Base-by-base conservation (phyloP, 208 protist genomes). In the Wallacemonas sp. region DNA sequence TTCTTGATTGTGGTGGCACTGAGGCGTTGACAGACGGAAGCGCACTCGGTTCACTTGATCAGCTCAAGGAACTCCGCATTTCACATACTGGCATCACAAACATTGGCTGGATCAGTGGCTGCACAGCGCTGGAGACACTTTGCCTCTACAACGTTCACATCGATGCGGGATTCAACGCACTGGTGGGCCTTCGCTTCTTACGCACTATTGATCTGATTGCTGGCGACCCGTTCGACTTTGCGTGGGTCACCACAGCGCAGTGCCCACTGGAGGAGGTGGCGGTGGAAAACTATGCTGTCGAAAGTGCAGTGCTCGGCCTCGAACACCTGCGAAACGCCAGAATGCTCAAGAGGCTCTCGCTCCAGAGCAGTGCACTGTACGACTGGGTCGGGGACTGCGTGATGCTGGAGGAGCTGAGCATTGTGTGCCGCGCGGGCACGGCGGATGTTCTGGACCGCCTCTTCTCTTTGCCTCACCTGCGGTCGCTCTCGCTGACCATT, bases 211-310 rank as follows among this genome's bases (percentile, higher is more conserved):
- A n/a, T 14, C 3, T 55, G n/a, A 19, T 2, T 24, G 0, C 4
- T 17, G 16, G 17, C 4, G 8, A 19, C 17, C 16, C 4, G 3
- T 56, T 39, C 30, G 5, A 12, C 30, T 56, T 66, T 27, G 33
- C 16, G 2, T 66, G 30, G 41, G 33, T 66, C 5, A 24, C 61
- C n/a, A n/a, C n/a, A n/a, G 24, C 16, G 11, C 3, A 2, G 30
- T 4, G 56, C 8, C 23, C n/a, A 17, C 39, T 66, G 9, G 61
- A 66, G 46, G 46, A 56, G 23, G 32, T 66, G 39, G 9, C 1
- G n/a, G 8, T 55, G 19, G 32, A 16, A 21, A 58, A 17, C 26
- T 34, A 41, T 2, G 52, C 16, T 8, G 16, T 14, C 36, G 36
- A 55, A 27, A 26, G 19, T 12, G 8, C 39, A 9, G 46, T 66